Base-by-base conservation (phyloP, 495 filamentous ascomycete genomes). In the Neurospora sp. region DNA sequence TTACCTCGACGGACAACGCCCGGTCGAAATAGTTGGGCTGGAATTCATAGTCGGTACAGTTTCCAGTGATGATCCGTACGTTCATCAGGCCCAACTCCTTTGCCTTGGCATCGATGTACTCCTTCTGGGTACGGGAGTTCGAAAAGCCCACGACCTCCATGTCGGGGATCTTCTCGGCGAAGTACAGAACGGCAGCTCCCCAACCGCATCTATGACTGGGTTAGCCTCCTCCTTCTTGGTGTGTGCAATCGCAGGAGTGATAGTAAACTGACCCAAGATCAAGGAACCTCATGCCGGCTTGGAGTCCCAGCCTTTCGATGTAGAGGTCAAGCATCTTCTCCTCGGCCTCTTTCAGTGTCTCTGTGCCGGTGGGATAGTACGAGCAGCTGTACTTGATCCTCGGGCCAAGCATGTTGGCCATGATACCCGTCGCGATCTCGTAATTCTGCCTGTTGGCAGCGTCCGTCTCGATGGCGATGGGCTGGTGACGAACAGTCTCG, bases 401-500 rank as follows among this genome's bases (percentile, higher is more conserved):
- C 16, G 87, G 87, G 4, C 90, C 90, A 6, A 92, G 80, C 71
- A 82, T 86, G 42, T 83, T 85, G 18, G 74, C 74, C 35, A 91
- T 81, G 71, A 90, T 84, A 6, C 86, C 86, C 3, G 88, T 89
- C 16, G 86, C 87, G 39, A 91, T 88, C 80, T 91, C 89, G 77
- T 91, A 91, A 77, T 91, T 90, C 82, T 91, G 88, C 71, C 85
- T 76, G 78, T 91, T 91, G 22, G 89, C 88, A 5, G 83, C 77
- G 4, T 82, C 83, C 4, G 88, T 89, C 78, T 90, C 88, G 76
- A 91, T 83, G 40, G 90, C 89, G 48, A 91, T 90, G 8, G 88
- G 87, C n/a, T 85, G 80, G 11, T 79, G 80, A 10, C 85, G 82
- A 44, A 88, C 79, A 18, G 81, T 77, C 65, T 86, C 77, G 31